Conservation (phyloP, 2,329 filamentous ascomycete species). For the Xylogone sp. region DNA sequence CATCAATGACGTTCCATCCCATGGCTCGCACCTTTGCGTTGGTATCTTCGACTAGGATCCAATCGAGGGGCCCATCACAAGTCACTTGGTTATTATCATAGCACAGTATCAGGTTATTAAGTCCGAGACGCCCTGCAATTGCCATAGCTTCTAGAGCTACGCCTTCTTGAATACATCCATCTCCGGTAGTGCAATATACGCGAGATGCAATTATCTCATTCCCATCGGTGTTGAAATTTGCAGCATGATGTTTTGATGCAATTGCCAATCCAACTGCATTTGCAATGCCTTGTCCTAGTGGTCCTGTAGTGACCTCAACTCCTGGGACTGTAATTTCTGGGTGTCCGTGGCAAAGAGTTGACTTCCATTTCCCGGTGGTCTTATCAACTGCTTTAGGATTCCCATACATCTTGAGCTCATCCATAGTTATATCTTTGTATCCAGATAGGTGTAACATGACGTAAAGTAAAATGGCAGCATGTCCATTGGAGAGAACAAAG, state of each 20-base stretch:
- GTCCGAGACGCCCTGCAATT: conserved; percentile 32
- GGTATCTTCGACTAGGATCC: conserved; percentile 42
- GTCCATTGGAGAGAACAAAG: conserved; percentile 45
- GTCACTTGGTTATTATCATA: conserved; percentile 48
- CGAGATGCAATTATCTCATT: conserved; percentile 37
- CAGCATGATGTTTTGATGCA: conserved; percentile 39
- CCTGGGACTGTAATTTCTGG: conserved; percentile 44
- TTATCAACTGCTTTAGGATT: not conserved
- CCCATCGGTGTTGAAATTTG: conserved; percentile 38
- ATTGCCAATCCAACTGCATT: conserved; percentile 45
- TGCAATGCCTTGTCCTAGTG: conserved; percentile 42
- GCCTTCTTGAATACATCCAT: conserved; percentile 44
- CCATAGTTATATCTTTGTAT: conserved; percentile 38
- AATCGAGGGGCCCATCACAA: conserved; percentile 40
- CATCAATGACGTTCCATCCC: conserved; percentile 42
- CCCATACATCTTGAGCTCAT: conserved; percentile 41
- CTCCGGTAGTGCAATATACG: conserved; percentile 43
- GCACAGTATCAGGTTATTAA: conserved; percentile 42
- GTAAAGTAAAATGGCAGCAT: conserved; percentile 38
- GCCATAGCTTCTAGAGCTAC: conserved; percentile 24
- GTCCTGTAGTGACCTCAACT: conserved; percentile 44
- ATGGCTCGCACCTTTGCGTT: conserved; percentile 42
- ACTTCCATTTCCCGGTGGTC: conserved; percentile 19
- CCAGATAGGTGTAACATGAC: conserved; percentile 37
- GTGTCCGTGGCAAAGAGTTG: conserved; percentile 37